Conservation (phyloP, 257 asterid genomes). For the Solanum lycopersicoides region DNA sequence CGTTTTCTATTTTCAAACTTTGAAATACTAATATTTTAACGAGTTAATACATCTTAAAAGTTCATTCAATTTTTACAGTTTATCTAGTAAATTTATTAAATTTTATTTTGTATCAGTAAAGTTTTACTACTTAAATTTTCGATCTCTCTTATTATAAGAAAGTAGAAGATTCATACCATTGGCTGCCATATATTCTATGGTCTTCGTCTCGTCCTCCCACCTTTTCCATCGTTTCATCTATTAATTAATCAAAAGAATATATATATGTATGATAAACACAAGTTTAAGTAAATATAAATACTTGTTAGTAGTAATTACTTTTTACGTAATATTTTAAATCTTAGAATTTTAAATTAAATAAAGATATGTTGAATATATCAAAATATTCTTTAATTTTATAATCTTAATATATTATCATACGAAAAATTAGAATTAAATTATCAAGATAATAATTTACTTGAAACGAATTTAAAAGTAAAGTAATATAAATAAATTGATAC, state of each 20-base stretch:
- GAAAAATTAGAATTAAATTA: too few species aligned
- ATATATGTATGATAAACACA: neutral
- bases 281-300: neutral
- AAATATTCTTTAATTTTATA: too few species aligned
- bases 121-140: too few species aligned
- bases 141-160: neutral
- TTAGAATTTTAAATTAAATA: too few species aligned
- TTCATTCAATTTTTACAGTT: neutral
- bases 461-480: neutral
- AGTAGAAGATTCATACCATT: conserved; percentile 32
- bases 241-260: neutral
- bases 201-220: conserved; percentile 78
- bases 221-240: conserved; percentile 72
- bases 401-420: too few species aligned
- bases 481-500: too few species aligned
- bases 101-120: too few species aligned
- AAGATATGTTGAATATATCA: too few species aligned
- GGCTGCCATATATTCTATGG: conserved; percentile 53
- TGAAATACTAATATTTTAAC: neutral
- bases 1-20: neutral
- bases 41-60: too few species aligned
- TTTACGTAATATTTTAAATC: too few species aligned
- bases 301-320: neutral
- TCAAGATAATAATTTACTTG: too few species aligned
- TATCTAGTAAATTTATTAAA: neutral